phyloP scores from a whole-genome alignment of 1,139 yeast species.

The Taphrina confusa region DNA sequence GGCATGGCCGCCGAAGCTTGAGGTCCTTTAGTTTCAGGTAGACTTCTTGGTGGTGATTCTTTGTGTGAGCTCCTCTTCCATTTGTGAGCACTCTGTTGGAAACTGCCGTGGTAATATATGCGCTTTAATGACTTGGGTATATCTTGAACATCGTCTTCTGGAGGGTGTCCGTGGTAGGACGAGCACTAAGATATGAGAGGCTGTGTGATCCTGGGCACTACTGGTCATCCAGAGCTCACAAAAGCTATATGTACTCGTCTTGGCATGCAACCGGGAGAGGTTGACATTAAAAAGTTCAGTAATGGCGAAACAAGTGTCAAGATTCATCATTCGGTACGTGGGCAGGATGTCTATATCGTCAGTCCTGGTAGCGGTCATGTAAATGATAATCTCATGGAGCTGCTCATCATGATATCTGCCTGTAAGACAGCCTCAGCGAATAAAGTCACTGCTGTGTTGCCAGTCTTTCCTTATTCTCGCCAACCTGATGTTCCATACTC shows the following conservation, averaged over 20 bases:
- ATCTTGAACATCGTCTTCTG: no score
- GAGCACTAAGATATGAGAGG: slow-evolving; percentile 58
- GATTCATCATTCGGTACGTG: slow-evolving; percentile 93
- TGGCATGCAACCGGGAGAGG: slow-evolving; percentile 62
- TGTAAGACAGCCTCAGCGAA: slow-evolving; percentile 95
- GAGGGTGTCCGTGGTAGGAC: no score
- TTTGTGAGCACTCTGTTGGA: no score
- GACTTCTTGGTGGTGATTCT: no score
- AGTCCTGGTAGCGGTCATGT: slow-evolving; percentile 91
- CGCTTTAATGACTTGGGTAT: no score
- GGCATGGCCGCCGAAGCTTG: no score
- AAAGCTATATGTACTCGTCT: slow-evolving; percentile 63
- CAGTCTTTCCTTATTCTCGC: slow-evolving; percentile 95
- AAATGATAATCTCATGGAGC: slow-evolving; percentile 83
- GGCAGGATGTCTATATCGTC: slow-evolving; percentile 87
- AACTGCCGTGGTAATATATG: no score
- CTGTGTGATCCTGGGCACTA: slow-evolving; percentile 73
- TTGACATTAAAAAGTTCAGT: slow-evolving; percentile 58
- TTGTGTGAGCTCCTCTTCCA: no score
- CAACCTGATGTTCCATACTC: slow-evolving; percentile 95
- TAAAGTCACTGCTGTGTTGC: slow-evolving; percentile 90
- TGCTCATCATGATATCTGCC: slow-evolving; percentile 88
- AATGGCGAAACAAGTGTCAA: slow-evolving; percentile 85
- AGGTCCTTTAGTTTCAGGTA: no score
- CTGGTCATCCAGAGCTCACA: slow-evolving; percentile 69